These are phyloP conservation scores for Xylaria longipes DNA, from an alignment of 495 filamentous ascomycete species.

Conservation along the genomic window DNA sequence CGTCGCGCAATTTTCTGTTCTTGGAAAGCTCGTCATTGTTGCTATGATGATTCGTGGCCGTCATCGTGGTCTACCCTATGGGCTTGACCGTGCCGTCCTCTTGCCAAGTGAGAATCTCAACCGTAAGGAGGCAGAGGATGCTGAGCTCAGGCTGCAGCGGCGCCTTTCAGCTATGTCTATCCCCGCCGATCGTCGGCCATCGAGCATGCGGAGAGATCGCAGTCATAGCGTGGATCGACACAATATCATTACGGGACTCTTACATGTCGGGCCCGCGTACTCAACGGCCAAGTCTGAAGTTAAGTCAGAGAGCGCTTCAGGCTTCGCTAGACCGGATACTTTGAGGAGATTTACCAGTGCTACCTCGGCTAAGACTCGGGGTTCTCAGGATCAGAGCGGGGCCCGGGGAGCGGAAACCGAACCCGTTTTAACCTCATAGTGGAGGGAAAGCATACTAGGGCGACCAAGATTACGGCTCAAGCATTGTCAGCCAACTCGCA, in stretches of 20 bases:
- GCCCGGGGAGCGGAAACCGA: constrained; percentile 36
- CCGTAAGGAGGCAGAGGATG: constrained; percentile 68
- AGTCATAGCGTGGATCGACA: constrained; percentile 40
- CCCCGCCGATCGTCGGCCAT: constrained; percentile 26
- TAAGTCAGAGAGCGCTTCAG: constrained; percentile 24
- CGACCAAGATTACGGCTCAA: neutral
- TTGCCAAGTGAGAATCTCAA: constrained; percentile 80
- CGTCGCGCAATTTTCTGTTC: constrained; percentile 73
- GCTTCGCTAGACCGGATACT: constrained; percentile 28
- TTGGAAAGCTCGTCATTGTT: constrained; percentile 91
- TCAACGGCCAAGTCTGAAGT: constrained; percentile 29
- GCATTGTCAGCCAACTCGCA: neutral
- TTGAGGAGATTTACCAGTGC: constrained; percentile 31
- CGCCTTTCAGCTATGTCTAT: constrained; percentile 61
- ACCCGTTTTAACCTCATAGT: constrained; percentile 31
- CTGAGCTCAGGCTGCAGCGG: constrained; percentile 60
- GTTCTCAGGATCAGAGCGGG: constrained; percentile 21
- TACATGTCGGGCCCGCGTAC: constrained; percentile 47
- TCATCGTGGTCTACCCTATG: constrained; percentile 90
- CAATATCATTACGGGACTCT: constrained; percentile 41
- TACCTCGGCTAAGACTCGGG: constrained; percentile 16
- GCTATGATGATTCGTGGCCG: constrained; percentile 93
- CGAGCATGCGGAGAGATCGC: constrained; percentile 32
- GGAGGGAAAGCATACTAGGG: constrained; percentile 24
- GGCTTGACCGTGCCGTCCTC: constrained; percentile 87